These are phyloP conservation scores for Schizophyllum amplum DNA, from an alignment of 1,284 basidiomycete genomes.

Conservation along the genomic window DNA sequence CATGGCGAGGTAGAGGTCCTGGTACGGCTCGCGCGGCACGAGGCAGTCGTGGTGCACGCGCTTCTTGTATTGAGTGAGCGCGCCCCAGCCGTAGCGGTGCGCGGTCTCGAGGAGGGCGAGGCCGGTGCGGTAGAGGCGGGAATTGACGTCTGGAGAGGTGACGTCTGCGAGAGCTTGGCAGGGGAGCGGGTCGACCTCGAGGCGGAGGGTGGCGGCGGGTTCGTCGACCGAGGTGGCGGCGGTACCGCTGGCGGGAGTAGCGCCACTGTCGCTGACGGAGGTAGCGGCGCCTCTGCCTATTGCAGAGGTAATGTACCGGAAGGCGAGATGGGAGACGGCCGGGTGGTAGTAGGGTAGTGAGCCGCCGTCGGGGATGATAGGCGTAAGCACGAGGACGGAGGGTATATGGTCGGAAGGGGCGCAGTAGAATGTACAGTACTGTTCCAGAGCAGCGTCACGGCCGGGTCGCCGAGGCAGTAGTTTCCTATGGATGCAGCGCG, in stretches of 20 bases:
- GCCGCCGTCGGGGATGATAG: constrained; percentile 36
- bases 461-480: constrained; percentile 68
- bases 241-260: too few relatives aligned
- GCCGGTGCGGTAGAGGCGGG: constrained; percentile 73
- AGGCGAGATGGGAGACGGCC: constrained; percentile 61
- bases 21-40: constrained; percentile 72
- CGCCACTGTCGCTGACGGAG: too few relatives aligned
- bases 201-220: constrained; percentile 21
- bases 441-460: constrained; percentile 60
- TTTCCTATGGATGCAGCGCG: constrained; percentile 47
- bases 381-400: constrained; percentile 49
- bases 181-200: constrained; percentile 49
- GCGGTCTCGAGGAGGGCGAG: constrained; percentile 75
- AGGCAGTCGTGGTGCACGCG: constrained; percentile 81
- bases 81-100: constrained; percentile 83
- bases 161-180: too few relatives aligned
- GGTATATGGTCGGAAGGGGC: constrained; percentile 23
- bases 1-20: constrained; percentile 85
- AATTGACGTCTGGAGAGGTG: constrained; percentile 41
- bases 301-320: constrained; percentile 69
- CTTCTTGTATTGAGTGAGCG: constrained; percentile 75
- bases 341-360: constrained; percentile 77
- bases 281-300: too few relatives aligned
- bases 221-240: background rate
- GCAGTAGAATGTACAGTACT: constrained; percentile 56